Conservation (phyloP, 2,329 filamentous ascomycete genomes). For the Botrytis paeoniae region DNA sequence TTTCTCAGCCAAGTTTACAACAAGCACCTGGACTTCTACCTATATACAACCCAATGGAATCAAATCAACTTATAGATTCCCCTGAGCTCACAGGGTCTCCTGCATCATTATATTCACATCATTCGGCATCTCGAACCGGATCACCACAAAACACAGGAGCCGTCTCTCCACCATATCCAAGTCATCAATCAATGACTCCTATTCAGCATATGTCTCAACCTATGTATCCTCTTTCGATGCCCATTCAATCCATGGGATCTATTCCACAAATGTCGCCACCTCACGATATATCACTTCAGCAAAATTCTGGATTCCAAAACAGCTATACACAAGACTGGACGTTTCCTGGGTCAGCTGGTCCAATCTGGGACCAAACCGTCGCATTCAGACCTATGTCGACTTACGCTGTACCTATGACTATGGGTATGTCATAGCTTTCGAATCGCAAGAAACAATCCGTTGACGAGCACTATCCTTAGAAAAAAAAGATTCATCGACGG, state of each 20-base stretch:
- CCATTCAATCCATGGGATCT: no score
- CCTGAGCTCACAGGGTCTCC: neutral
- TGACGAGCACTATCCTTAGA: neutral
- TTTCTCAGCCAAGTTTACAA: neutral
- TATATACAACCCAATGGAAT: neutral
- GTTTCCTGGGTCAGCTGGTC: neutral
- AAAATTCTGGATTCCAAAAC: neutral
- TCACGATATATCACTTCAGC: neutral
- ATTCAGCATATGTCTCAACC: neutral
- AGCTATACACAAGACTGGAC: neutral
- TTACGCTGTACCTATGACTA: conserved; percentile 1
- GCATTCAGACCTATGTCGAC: neutral
- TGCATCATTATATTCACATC: neutral
- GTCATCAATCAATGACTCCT: neutral
- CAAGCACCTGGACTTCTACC: neutral
- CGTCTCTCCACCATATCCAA: neutral
- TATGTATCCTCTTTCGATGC: neutral
- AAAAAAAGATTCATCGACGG: neutral
- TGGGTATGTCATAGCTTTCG: neutral
- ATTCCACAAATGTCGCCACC: neutral
- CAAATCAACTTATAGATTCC: neutral
- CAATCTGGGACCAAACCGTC: neutral
- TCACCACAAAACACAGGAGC: neutral
- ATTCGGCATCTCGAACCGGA: neutral
- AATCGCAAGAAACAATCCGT: neutral